Evolutionary conservation across 2,329 filamentous ascomycete genomes (phyloP).

Genomic region (Parascedosporium putredinis): DNA sequence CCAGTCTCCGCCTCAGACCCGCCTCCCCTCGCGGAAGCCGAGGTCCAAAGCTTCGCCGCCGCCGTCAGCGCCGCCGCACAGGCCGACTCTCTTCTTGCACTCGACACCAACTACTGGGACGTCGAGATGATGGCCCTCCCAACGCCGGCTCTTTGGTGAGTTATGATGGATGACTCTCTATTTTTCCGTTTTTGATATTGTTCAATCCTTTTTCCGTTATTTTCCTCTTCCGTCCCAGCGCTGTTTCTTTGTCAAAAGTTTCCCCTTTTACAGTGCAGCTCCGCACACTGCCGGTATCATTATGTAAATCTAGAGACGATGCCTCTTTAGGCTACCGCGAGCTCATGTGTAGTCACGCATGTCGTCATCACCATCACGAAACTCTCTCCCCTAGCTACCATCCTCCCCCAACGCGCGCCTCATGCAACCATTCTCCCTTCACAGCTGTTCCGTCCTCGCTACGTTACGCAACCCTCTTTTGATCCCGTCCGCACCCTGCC

Average conservation of each 20-base stretch:
- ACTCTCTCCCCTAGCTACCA: background rate
- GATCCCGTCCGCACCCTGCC: too few species aligned
- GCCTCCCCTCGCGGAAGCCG: background rate
- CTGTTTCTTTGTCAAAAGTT: too few species aligned
- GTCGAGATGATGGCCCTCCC: constrained; percentile 44
- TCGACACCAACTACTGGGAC: constrained; percentile 38
- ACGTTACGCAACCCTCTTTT: background rate
- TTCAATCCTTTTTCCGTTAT: background rate
- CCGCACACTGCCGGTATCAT: too few species aligned
- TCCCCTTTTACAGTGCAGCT: too few species aligned
- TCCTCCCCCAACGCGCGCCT: too few species aligned
- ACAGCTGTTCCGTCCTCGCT: background rate
- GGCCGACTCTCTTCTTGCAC: background rate
- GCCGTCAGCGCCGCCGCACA: background rate
- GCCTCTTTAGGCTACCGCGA: too few species aligned
- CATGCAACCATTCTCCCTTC: background rate
- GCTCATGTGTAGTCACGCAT: too few species aligned
- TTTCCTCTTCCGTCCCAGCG: background rate
- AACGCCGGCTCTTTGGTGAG: constrained; percentile 44
- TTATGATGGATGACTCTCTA: too few species aligned
- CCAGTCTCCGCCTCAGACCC: background rate
- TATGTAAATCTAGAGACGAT: too few species aligned
- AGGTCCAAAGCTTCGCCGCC: constrained; percentile 3
- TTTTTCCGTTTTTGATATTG: background rate
- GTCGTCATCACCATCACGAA: background rate